Percentiles rank a stretch among this genome's conserved stretches.
Evolutionary conservation across 2,329 filamentous ascomycete genomes (phyloP).

Genomic region (Sarocladium strictum): DNA sequence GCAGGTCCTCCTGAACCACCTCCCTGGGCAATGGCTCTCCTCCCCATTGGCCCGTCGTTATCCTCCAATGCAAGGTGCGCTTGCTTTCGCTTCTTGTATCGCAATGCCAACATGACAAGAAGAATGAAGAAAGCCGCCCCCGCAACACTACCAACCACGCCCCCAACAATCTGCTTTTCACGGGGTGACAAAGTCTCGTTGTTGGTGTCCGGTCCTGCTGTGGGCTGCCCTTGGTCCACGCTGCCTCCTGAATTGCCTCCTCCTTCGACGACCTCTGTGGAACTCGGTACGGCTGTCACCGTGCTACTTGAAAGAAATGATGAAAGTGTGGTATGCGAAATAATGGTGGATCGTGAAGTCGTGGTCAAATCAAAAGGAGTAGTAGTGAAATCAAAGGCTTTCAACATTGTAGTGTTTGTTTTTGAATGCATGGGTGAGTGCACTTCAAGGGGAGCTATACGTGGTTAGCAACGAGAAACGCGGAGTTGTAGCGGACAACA

Average conservation of each 20-base stretch:
- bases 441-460: background rate
- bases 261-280: background rate
- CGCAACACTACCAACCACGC: conserved; percentile 52
- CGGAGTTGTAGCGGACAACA: background rate
- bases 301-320: conserved; percentile 7
- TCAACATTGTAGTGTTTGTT: conserved; percentile 1
- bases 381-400: background rate
- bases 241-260: background rate
- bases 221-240: background rate
- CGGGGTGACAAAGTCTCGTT: conserved; percentile 21
- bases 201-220: conserved; percentile 12
- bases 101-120: conserved; percentile 45
- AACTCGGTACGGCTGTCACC: background rate
- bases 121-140: conserved; percentile 52
- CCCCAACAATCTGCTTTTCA: conserved; percentile 42
- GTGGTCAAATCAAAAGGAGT: background rate
- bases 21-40: conserved; percentile 22
- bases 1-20: conserved; percentile 15
- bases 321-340: conserved; percentile 2
- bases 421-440: background rate
- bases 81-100: conserved; percentile 47
- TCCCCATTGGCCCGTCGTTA: conserved; percentile 23
- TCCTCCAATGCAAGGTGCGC: conserved; percentile 38
- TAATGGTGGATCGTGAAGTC: conserved; percentile 1
- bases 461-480: background rate